A percentile compares a stretch with the other conserved stretches of the same genome.
Evolutionary conservation across 768 basidiomycete species (phyloP).

Genomic region (Pleurotus eryngii): DNA sequence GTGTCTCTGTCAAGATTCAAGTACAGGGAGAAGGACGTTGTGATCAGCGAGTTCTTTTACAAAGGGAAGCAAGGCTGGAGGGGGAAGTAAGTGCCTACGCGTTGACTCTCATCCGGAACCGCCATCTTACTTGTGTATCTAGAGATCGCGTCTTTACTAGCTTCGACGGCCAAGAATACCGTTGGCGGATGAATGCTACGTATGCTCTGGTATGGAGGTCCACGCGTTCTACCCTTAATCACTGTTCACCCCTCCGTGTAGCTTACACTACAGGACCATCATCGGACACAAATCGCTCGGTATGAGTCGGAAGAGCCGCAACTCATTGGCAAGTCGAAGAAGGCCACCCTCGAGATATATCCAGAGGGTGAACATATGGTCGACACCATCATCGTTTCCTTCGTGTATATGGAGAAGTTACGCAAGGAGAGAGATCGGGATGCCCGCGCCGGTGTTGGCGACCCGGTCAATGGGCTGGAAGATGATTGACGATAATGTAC

Average conservation of each 20-base stretch:
- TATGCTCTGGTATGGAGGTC: constrained; percentile 12
- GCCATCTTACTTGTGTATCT: not conserved
- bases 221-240: not conserved
- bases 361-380: constrained; percentile 25
- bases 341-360: constrained; percentile 23
- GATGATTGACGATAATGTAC: not conserved
- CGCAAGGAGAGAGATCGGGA: constrained; percentile 16
- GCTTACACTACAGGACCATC: constrained; percentile 13
- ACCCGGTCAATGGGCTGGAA: not conserved
- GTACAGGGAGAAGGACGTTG: constrained; percentile 16
- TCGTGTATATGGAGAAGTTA: constrained; percentile 27
- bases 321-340: constrained; percentile 10
- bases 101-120: not conserved
- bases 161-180: constrained; percentile 19
- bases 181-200: constrained; percentile 18
- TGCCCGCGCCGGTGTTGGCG: constrained; percentile 5
- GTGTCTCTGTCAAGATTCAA: constrained; percentile 16
- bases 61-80: constrained; percentile 19
- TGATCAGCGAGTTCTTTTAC: constrained; percentile 19
- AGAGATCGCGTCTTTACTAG: constrained; percentile 22
- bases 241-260: not conserved
- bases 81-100: constrained; percentile 16
- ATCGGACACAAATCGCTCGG: constrained; percentile 16
- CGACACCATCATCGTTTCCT: constrained; percentile 28
- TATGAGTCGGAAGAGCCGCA: constrained; percentile 12